A percentile compares a stretch with the other conserved stretches of the same genome.
These are phyloP conservation scores for Saccharomyces hybrid DNA, from an alignment of 1,139 yeast genomes.

Conservation along the genomic window DNA sequence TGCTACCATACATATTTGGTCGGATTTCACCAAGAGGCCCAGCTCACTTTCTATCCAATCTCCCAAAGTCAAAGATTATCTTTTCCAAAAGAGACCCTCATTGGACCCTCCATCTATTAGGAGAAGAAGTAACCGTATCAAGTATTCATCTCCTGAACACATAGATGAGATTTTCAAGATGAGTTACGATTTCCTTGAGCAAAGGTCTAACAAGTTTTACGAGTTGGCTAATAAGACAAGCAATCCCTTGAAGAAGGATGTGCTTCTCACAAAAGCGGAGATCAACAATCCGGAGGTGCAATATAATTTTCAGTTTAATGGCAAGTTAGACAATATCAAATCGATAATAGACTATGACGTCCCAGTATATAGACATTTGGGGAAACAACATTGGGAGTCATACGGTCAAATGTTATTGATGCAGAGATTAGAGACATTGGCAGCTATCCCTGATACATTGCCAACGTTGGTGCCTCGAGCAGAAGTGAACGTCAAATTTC, in stretches of 20 bases:
- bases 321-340: constrained; percentile 34
- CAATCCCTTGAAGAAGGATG: constrained; percentile 19
- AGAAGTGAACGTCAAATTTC: constrained; percentile 67
- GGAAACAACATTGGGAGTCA: constrained; percentile 64
- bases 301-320: constrained; percentile 48
- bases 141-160: constrained; percentile 61
- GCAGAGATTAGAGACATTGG: constrained; percentile 81
- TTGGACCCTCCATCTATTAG: constrained; percentile 40
- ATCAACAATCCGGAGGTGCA: constrained; percentile 73
- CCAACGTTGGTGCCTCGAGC: constrained; percentile 83
- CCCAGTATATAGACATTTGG: constrained; percentile 71
- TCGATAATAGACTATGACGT: constrained; percentile 54
- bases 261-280: constrained; percentile 49
- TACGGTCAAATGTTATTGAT: constrained; percentile 39
- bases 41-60: constrained; percentile 17
- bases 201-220: constrained; percentile 34
- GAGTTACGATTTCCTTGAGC: constrained; percentile 55
- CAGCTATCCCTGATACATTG: constrained; percentile 86
- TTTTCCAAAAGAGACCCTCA: constrained; percentile 8
- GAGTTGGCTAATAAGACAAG: constrained; percentile 19
- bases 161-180: constrained; percentile 65
- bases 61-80: constrained; percentile 13
- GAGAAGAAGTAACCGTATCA: constrained; percentile 38
- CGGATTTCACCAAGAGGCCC: constrained; percentile 21
- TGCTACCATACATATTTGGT: constrained; percentile 12